Evolutionary conservation across 106 monocot genomes (phyloP), one percentile per base, ranked within the genome.

Genomic region (Apostasia shenzhenica): DNA sequence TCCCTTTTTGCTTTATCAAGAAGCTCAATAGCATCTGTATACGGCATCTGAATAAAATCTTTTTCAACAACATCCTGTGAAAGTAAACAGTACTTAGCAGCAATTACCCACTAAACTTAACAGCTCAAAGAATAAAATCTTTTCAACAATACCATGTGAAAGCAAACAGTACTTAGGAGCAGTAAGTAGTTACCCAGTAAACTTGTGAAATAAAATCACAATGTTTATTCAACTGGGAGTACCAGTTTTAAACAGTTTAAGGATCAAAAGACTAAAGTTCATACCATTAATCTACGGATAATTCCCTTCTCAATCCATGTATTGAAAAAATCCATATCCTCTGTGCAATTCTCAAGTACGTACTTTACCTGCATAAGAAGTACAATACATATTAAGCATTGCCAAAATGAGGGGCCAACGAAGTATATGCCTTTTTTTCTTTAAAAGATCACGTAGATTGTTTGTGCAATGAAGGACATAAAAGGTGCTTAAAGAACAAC

Each of bases 251-350:
- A 10, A 52, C 52, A 52, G 10, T 4, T 4, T 52, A 6, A 4
- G 11, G 6, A 70, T 39, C 4, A 0, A 14, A 11, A 41, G 51
- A 44, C 43, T 61, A 63, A 45, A 55, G 48, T 14, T 1, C 70
- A 10, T 86, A 97, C 97, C 53, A 53, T 97, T 61, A 97, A 77
- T 77, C 92, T 84, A 48, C 85, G 70, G 10, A 87, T 71, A 51
- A 97, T 92, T 70, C 97, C 97, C 78, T 92, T 97, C 74, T 97
- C 97, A 81, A 97, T 85, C 97, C 97, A 97, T 43, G 78, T 92
- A 63, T 97, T 82, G 61, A 97, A 97, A 74, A 97, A 97, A 70
- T 92, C 85, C 92, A 97, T 97, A 75, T 97, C 97, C 71, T 97
- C 97, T 78, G 89, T 85, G 76, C 97, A 97, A 72, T 92, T 92